Percentiles rank a stretch among this genome's conserved stretches.
phyloP scores from a whole-genome alignment of 2,329 filamentous ascomycete genomes.

The Trichoderma arundinaceum region DNA sequence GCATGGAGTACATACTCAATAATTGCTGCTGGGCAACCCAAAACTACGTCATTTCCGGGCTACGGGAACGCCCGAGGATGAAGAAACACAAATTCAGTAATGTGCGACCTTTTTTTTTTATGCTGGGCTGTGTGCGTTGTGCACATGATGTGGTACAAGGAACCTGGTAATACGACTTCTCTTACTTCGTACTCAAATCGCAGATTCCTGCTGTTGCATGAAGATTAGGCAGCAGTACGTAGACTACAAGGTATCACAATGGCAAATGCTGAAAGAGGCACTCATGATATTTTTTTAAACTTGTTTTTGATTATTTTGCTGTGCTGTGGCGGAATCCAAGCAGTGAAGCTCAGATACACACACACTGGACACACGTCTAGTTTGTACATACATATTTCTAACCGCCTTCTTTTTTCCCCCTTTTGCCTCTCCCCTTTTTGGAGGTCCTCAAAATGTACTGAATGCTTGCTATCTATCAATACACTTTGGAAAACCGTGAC shows the following conservation, averaged over 20 bases:
- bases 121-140: too few species aligned
- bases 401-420: constrained; percentile 5
- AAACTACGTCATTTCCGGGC: too few species aligned
- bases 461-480: constrained; percentile 29
- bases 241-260: background rate
- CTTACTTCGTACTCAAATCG: background rate
- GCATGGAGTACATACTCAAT: too few species aligned
- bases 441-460: constrained; percentile 16
- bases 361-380: background rate
- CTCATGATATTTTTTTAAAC: background rate
- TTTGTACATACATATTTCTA: constrained; percentile 22
- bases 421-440: background rate
- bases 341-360: background rate
- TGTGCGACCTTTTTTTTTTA: background rate
- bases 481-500: constrained; percentile 12
- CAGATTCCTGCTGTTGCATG: background rate
- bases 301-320: constrained; percentile 19
- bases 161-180: background rate
- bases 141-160: too few species aligned
- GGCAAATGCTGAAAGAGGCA: background rate
- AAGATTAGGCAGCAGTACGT: background rate
- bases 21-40: too few species aligned
- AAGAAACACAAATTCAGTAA: background rate
- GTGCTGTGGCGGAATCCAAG: constrained; percentile 6
- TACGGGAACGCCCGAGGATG: too few species aligned